Evolutionary conservation across 2,329 filamentous ascomycete species (phyloP).

Genomic region (Aspergillus sp.): DNA sequence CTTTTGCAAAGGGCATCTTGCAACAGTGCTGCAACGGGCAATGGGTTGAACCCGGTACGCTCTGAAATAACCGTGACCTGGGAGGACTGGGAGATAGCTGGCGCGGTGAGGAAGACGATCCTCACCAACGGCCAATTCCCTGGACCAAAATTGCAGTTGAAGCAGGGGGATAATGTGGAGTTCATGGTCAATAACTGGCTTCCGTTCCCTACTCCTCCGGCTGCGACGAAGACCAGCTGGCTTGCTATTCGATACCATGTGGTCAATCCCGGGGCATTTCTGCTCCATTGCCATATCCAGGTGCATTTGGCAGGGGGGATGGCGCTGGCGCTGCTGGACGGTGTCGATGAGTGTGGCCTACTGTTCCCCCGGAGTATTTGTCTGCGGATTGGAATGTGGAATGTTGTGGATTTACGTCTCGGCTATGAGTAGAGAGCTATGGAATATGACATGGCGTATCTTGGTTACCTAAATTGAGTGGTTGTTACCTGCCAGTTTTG

Average conservation of each 20-base stretch:
- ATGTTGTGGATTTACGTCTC: too few relatives aligned
- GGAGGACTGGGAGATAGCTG: constrained; percentile 19
- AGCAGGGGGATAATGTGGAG: constrained; percentile 19
- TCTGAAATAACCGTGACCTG: constrained; percentile 26
- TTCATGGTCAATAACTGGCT: constrained; percentile 19
- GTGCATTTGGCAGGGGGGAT: constrained; percentile 48
- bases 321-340: constrained; percentile 43
- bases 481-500: too few relatives aligned
- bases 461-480: too few relatives aligned
- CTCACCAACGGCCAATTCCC: constrained; percentile 21
- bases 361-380: constrained; percentile 18
- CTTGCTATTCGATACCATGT: constrained; percentile 46
- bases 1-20: constrained; percentile 2
- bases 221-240: constrained; percentile 32
- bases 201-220: constrained; percentile 25
- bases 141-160: constrained; percentile 15
- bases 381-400: too few relatives aligned
- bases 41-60: constrained; percentile 5
- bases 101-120: constrained; percentile 18
- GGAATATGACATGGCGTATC: too few relatives aligned
- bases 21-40: background rate
- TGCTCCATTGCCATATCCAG: constrained; percentile 50
- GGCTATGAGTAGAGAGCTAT: too few relatives aligned
- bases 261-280: constrained; percentile 45
- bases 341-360: constrained; percentile 27